A percentile compares a stretch with the other conserved stretches of the same genome.
These are phyloP conservation scores for Neolentinus lepideus DNA, from an alignment of 1,284 basidiomycete species.

Conservation along the genomic window DNA sequence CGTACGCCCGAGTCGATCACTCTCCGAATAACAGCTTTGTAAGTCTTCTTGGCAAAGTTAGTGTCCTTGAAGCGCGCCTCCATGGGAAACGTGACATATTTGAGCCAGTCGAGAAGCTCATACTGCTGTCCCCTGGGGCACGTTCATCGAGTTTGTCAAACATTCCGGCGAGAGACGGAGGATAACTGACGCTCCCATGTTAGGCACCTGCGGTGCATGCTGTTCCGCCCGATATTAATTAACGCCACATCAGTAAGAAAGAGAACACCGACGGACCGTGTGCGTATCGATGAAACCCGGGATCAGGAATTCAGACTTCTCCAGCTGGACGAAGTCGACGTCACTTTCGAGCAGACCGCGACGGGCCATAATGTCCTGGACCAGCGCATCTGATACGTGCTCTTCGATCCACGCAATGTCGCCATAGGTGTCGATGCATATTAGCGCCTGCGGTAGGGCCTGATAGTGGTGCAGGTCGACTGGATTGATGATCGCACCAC, in stretches of 20 bases:
- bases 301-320: constrained; percentile 72
- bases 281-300: constrained; percentile 92
- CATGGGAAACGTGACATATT: constrained; percentile 83
- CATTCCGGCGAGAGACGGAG: background rate
- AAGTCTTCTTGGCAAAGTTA: constrained; percentile 66
- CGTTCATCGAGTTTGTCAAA: background rate
- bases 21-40: constrained; percentile 69
- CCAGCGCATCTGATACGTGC: constrained; percentile 36
- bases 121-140: constrained; percentile 61
- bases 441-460: constrained; percentile 47
- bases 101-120: constrained; percentile 89
- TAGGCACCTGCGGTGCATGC: constrained; percentile 88
- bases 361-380: constrained; percentile 38
- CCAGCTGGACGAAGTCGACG: constrained; percentile 38
- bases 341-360: constrained; percentile 26
- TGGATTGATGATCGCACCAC: constrained; percentile 66
- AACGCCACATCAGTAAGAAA: background rate
- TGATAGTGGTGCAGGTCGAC: constrained; percentile 44
- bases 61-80: constrained; percentile 78
- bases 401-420: constrained; percentile 63
- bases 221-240: constrained; percentile 22
- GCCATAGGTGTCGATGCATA: constrained; percentile 53
- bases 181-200: constrained; percentile 63
- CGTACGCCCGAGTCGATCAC: constrained; percentile 74
- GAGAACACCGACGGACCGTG: constrained; percentile 44